Evolutionary conservation across 495 filamentous ascomycete genomes (phyloP).

Genomic region (Podospora anserina): DNA sequence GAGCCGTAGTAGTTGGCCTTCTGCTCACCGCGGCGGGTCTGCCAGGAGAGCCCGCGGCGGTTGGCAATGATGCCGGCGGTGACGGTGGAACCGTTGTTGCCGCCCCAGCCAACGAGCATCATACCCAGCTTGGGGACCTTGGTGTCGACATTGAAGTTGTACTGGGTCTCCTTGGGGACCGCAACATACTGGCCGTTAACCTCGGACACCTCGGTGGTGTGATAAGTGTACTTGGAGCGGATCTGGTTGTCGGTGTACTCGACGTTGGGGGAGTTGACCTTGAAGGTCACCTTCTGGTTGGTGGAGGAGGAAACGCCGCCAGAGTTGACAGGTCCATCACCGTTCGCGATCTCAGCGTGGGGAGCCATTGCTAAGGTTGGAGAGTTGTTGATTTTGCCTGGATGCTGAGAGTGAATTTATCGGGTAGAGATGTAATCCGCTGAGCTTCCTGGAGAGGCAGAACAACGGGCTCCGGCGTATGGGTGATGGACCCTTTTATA

Average conservation of each 20-base stretch:
- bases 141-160: conserved; percentile 97
- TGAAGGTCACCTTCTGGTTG: conserved; percentile 62
- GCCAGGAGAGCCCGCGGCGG: conserved; percentile 80
- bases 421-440: conserved; percentile 67
- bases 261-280: conserved; percentile 88
- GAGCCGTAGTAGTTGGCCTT: conserved; percentile 97
- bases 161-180: conserved; percentile 80
- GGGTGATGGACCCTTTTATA: conserved; percentile 80
- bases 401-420: conserved; percentile 40
- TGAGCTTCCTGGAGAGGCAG: conserved; percentile 81
- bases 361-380: conserved; percentile 69
- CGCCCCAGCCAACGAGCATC: conserved; percentile 98
- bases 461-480: conserved; percentile 95
- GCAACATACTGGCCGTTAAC: conserved; percentile 77
- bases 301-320: conserved; percentile 51
- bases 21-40: conserved; percentile 82
- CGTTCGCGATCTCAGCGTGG: conserved; percentile 82
- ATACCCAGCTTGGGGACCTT: conserved; percentile 89
- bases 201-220: conserved; percentile 77
- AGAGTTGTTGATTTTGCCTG: conserved; percentile 16
- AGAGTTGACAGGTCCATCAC: conserved; percentile 64
- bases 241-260: conserved; percentile 84
- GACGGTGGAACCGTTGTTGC: conserved; percentile 97
- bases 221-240: conserved; percentile 93
- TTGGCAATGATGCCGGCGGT: conserved; percentile 98